Percentiles rank a stretch among this genome's conserved stretches.
These are phyloP conservation scores for Solanum gracilifrons DNA, from an alignment of 257 asterid species.

Conservation along the genomic window DNA sequence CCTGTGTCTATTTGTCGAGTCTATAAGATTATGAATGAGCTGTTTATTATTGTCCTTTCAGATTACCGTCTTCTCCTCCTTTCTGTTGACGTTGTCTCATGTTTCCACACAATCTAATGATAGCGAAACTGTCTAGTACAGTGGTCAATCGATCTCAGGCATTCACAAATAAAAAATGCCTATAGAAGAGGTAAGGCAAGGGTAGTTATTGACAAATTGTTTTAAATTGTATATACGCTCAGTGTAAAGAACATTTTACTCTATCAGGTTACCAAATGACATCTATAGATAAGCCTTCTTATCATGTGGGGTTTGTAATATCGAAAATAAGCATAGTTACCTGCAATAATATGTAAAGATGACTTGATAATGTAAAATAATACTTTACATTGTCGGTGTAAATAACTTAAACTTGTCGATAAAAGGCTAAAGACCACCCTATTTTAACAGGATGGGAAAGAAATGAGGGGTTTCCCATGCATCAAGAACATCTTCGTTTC, in stretches of 20 bases:
- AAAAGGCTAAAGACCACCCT: too few relatives aligned
- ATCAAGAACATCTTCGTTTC: slow-evolving; percentile 69
- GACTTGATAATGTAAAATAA: too few relatives aligned
- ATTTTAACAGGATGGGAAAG: too few relatives aligned
- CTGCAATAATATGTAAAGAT: too few relatives aligned
- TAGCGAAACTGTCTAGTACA: background rate
- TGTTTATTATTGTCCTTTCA: background rate
- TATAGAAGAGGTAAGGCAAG: background rate
- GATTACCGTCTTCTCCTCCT: background rate
- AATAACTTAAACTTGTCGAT: too few relatives aligned
- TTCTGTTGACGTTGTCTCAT: too few relatives aligned
- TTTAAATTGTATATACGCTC: background rate
- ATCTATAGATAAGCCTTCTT: too few relatives aligned
- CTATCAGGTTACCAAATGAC: too few relatives aligned
- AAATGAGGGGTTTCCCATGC: slow-evolving; percentile 61
- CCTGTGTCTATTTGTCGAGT: background rate
- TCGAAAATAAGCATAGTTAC: too few relatives aligned
- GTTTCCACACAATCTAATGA: background rate
- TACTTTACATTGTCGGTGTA: too few relatives aligned
- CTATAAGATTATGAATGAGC: background rate
- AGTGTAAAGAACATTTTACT: too few relatives aligned
- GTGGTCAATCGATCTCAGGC: background rate
- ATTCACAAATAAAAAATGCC: background rate
- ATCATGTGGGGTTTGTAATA: too few relatives aligned
- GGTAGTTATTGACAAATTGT: background rate